phyloP scores from a whole-genome alignment of 108 stramenopile species.

The Skeletonema marinoi region DNA sequence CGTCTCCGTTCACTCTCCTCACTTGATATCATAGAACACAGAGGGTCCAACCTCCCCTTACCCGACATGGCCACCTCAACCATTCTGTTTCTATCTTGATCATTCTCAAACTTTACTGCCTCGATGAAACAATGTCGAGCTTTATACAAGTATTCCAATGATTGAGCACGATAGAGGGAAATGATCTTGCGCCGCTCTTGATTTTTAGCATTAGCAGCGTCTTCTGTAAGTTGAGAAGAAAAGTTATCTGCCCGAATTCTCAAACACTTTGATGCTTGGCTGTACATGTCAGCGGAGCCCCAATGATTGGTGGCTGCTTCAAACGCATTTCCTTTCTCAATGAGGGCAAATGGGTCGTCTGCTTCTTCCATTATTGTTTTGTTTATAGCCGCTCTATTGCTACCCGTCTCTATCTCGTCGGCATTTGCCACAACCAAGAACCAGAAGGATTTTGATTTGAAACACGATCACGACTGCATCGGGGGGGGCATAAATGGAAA shows the following conservation, averaged over 20 bases:
- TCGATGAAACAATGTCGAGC: slow-evolving; percentile 29
- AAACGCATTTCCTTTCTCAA: slow-evolving; percentile 31
- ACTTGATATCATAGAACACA: slow-evolving; percentile 8
- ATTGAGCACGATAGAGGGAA: slow-evolving; percentile 29
- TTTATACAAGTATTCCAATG: slow-evolving; percentile 38
- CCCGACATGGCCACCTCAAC: slow-evolving; percentile 14
- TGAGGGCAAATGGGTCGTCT: slow-evolving; percentile 39
- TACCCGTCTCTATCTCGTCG: no score
- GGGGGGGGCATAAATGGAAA: no score
- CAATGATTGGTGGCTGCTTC: slow-evolving; percentile 28
- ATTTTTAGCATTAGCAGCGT: neutral
- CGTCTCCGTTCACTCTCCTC: slow-evolving; percentile 25
- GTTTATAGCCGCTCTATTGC: neutral
- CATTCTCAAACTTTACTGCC: slow-evolving; percentile 32
- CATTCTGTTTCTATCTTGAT: slow-evolving; percentile 22
- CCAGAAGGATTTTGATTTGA: no score
- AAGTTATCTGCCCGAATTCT: slow-evolving; percentile 22
- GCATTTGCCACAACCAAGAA: no score
- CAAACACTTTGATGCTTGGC: slow-evolving; percentile 12
- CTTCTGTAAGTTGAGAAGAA: neutral
- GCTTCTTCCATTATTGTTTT: neutral
- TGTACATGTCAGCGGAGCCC: slow-evolving; percentile 35
- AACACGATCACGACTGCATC: no score
- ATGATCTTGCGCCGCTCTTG: slow-evolving; percentile 20
- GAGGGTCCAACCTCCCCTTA: slow-evolving; percentile 15